phyloP scores from a whole-genome alignment of 805 yeast species.

The Yarrowia sp. region DNA sequence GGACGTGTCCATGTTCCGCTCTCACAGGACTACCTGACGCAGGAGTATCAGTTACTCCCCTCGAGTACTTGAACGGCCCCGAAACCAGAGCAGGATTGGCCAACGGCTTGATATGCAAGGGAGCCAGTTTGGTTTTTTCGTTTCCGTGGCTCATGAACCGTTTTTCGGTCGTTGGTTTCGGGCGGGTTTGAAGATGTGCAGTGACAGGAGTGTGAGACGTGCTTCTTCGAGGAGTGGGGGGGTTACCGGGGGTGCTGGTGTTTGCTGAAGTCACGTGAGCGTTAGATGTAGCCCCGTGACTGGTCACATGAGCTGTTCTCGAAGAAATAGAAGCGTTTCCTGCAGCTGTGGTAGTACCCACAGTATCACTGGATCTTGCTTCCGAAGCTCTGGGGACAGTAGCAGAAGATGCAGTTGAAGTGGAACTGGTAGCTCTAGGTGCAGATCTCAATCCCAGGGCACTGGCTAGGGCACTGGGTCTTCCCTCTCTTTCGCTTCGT shows the following conservation, averaged over 20 bases:
- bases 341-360: not conserved
- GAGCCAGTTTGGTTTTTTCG: constrained; percentile 26
- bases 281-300: not conserved
- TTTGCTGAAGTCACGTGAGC: too few relatives aligned
- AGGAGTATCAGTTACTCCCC: not conserved
- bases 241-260: too few relatives aligned
- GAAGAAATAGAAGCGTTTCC: constrained; percentile 1
- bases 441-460: constrained; percentile 3
- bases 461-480: constrained; percentile 1
- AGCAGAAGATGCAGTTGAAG: not conserved
- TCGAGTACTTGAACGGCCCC: constrained; percentile 30
- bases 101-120: constrained; percentile 30
- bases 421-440: not conserved
- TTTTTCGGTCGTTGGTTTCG: constrained; percentile 12
- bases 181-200: constrained; percentile 6
- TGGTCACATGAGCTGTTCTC: not conserved
- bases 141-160: constrained; percentile 36
- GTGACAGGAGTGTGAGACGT: constrained; percentile 10
- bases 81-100: not conserved
- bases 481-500: not conserved
- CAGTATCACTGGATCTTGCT: too few relatives aligned
- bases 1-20: too few relatives aligned
- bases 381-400: not conserved
- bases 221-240: not conserved
- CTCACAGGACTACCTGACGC: not conserved